A percentile compares a stretch with the other conserved stretches of the same genome.
Evolutionary conservation across 768 basidiomycete species (phyloP).

Genomic region (Mycena alexandri): DNA sequence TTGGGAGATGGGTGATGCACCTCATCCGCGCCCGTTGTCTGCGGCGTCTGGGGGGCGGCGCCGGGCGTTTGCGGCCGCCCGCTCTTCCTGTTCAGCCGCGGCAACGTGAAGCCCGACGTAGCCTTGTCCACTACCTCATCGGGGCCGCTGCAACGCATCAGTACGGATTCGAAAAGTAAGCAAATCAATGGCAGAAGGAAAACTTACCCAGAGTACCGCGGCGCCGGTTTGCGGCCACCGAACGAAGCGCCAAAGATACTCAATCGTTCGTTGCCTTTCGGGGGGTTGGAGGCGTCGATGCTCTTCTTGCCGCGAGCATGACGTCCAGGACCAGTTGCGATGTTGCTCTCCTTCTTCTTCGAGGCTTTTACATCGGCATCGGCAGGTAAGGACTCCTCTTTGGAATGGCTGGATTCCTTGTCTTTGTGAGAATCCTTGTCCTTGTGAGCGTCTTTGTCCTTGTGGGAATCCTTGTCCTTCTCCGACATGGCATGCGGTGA

Average conservation of each 20-base stretch:
- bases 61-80: slow-evolving; percentile 36
- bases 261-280: slow-evolving; percentile 66
- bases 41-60: background rate
- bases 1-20: background rate
- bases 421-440: slow-evolving; percentile 43
- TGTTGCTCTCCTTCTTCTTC: slow-evolving; percentile 45
- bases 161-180: background rate
- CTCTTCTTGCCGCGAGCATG: slow-evolving; percentile 64
- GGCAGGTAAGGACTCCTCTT: slow-evolving; percentile 26
- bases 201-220: slow-evolving; percentile 74
- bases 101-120: slow-evolving; percentile 60
- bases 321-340: slow-evolving; percentile 41
- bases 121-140: slow-evolving; percentile 58
- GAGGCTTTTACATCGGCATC: slow-evolving; percentile 34
- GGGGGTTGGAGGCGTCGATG: slow-evolving; percentile 52
- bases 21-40: too few relatives aligned
- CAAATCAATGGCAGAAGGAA: background rate
- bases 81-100: slow-evolving; percentile 59
- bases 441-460: slow-evolving; percentile 47
- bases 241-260: slow-evolving; percentile 87
- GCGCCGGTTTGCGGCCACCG: slow-evolving; percentile 83
- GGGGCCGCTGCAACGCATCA: slow-evolving; percentile 46
- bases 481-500: slow-evolving; percentile 36
- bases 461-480: slow-evolving; percentile 43
- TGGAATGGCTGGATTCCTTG: slow-evolving; percentile 40